Conservation (phyloP, 192 early-diverging fungal species). For the Dispira parvispora region DNA sequence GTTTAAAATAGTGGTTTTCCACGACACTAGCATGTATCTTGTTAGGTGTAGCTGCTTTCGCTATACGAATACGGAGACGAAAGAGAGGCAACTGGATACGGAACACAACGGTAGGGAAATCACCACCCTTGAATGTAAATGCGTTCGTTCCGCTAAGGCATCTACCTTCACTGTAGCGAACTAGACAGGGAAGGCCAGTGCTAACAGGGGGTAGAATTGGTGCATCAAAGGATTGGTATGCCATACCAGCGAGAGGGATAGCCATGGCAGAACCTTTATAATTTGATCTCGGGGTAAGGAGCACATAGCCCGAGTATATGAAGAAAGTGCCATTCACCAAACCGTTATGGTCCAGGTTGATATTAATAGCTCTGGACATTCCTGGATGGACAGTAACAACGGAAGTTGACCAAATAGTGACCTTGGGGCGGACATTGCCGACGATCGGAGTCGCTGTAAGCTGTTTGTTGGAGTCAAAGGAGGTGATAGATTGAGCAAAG, state of each 20-base stretch:
- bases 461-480: background rate
- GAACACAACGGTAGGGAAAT: background rate
- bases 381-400: background rate
- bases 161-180: no score
- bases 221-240: background rate
- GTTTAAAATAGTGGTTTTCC: background rate
- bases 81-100: background rate
- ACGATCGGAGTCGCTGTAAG: no score
- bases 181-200: background rate
- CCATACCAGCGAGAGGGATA: no score
- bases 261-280: background rate
- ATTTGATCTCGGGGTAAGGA: no score
- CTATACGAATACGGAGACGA: constrained; percentile 7
- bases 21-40: background rate
- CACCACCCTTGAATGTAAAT: no score
- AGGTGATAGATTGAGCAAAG: background rate
- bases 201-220: background rate
- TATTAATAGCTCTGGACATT: background rate
- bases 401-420: background rate
- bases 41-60: background rate
- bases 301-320: background rate
- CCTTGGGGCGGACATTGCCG: no score
- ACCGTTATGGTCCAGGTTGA: background rate
- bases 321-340: background rate
- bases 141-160: background rate